Evolutionary conservation across 352 stramenopile genomes (phyloP).

Genomic region (Phytopythium chamaehyphon): DNA sequence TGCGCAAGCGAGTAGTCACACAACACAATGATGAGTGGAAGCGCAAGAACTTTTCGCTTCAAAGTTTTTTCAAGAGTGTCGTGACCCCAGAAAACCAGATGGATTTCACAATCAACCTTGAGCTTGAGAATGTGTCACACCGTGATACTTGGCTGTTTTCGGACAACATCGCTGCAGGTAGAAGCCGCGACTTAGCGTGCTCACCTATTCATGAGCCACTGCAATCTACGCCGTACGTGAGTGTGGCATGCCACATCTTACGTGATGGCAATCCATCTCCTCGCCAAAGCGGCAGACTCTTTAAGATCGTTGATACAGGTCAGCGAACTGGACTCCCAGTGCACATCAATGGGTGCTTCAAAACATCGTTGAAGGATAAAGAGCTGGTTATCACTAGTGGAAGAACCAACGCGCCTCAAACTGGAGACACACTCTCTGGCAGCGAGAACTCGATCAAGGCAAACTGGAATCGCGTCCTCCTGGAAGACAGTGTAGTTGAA

Average conservation of each 20-base stretch:
- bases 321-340: conserved; percentile 52
- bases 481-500: conserved; percentile 61
- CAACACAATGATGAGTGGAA: conserved; percentile 65
- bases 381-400: conserved; percentile 20
- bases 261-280: conserved; percentile 35
- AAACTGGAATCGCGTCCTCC: conserved; percentile 63
- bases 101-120: conserved; percentile 56
- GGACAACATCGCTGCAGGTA: conserved; percentile 61
- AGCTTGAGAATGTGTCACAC: conserved; percentile 49
- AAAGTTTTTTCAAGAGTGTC: conserved; percentile 71
- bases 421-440: conserved; percentile 9
- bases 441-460: conserved; percentile 56
- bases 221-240: conserved; percentile 60
- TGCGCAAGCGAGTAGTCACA: conserved; percentile 44
- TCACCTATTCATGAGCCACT: conserved; percentile 58
- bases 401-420: conserved; percentile 5
- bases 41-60: conserved; percentile 62
- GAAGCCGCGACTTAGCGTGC: conserved; percentile 62
- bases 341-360: conserved; percentile 79
- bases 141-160: conserved; percentile 59
- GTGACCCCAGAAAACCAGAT: conserved; percentile 60
- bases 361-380: conserved; percentile 51
- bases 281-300: conserved; percentile 51
- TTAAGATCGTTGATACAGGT: conserved; percentile 46
- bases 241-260: conserved; percentile 56